Evolutionary conservation across 2,329 filamentous ascomycete genomes (phyloP).

Genomic region (Sarocladium oryzae): DNA sequence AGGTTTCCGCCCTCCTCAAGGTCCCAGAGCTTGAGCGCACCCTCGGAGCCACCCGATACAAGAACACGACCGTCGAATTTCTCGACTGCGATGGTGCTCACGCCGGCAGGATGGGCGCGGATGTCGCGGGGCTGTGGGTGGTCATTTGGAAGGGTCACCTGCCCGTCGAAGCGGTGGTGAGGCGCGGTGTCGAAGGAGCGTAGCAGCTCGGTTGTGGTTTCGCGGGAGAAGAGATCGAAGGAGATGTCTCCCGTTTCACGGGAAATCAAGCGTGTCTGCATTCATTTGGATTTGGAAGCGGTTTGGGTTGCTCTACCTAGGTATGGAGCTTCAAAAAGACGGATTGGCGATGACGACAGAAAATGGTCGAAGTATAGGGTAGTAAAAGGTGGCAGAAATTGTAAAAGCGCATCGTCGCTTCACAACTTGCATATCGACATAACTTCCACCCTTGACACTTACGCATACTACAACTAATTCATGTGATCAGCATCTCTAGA

Average conservation of each 20-base stretch:
- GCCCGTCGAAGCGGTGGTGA: slow-evolving; percentile 63
- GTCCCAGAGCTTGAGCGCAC: slow-evolving; percentile 81
- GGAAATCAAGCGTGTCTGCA: slow-evolving; percentile 72
- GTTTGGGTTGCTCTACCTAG: background rate
- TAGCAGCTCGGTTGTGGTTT: slow-evolving; percentile 59
- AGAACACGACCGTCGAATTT: slow-evolving; percentile 71
- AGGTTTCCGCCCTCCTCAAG: slow-evolving; percentile 51
- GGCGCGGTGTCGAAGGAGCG: slow-evolving; percentile 62
- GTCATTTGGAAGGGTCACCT: slow-evolving; percentile 15
- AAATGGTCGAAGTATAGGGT: background rate
- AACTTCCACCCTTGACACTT: no score
- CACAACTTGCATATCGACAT: no score
- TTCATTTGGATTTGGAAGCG: slow-evolving; percentile 32
- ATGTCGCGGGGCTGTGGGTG: slow-evolving; percentile 29
- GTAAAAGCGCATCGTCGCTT: no score
- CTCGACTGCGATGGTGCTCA: slow-evolving; percentile 74
- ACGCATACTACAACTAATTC: no score
- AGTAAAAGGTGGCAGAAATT: background rate
- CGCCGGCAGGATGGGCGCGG: slow-evolving; percentile 70
- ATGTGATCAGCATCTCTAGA: no score
- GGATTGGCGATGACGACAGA: background rate
- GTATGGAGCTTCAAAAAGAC: background rate
- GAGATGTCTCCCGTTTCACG: slow-evolving; percentile 64
- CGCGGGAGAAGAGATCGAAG: slow-evolving; percentile 57
- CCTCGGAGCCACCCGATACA: slow-evolving; percentile 79